Conservation (phyloP, 2,329 filamentous ascomycete genomes). For the Botrytis fragariae region DNA sequence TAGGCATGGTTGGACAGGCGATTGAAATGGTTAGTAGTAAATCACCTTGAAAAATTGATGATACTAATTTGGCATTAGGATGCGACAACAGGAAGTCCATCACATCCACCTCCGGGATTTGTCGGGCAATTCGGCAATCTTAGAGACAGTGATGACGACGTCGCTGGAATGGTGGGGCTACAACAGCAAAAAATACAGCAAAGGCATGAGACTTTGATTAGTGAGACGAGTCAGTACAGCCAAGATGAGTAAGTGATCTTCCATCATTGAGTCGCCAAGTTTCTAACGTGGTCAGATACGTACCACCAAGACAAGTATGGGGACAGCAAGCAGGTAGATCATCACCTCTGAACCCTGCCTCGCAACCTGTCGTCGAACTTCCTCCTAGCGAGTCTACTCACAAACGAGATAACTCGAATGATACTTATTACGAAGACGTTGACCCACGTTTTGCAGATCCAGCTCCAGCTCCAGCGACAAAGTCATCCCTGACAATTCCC, state of each 20-base stretch:
- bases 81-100: slow-evolving; percentile 56
- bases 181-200: slow-evolving; percentile 54
- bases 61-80: slow-evolving; percentile 43
- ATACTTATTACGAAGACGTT: slow-evolving; percentile 85
- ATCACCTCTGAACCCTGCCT: slow-evolving; percentile 46
- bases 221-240: slow-evolving; percentile 71
- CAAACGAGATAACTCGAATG: slow-evolving; percentile 32
- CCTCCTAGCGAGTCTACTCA: slow-evolving; percentile 39
- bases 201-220: slow-evolving; percentile 53
- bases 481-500: slow-evolving; percentile 31
- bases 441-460: slow-evolving; percentile 76
- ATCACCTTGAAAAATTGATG: not conserved
- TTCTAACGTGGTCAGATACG: slow-evolving; percentile 42
- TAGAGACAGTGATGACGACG: slow-evolving; percentile 67
- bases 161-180: slow-evolving; percentile 69
- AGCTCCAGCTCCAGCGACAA: slow-evolving; percentile 24
- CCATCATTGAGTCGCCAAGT: not conserved
- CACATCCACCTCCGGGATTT: slow-evolving; percentile 43
- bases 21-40: slow-evolving; percentile 64
- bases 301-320: slow-evolving; percentile 58
- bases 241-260: slow-evolving; percentile 64
- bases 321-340: slow-evolving; percentile 43
- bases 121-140: slow-evolving; percentile 47
- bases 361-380: slow-evolving; percentile 41
- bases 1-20: slow-evolving; percentile 55